These are phyloP conservation scores for Graphium sp. DNA, from an alignment of 2,329 filamentous ascomycete species.

Conservation along the genomic window DNA sequence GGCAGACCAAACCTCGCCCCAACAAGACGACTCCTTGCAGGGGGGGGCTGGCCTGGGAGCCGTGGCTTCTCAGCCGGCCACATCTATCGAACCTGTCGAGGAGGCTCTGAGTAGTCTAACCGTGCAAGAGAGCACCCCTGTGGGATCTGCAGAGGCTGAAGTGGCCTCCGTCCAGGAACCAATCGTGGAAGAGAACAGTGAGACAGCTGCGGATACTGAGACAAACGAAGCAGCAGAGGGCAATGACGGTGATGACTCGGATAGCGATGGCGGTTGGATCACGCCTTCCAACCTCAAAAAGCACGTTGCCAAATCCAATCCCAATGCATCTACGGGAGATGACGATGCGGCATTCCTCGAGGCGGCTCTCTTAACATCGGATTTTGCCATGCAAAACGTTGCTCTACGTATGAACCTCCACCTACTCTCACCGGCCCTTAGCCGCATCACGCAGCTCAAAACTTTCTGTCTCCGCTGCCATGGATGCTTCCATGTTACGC, in stretches of 20 bases:
- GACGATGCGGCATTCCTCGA: conserved; percentile 51
- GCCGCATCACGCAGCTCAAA: conserved; percentile 70
- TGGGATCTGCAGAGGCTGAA: not conserved
- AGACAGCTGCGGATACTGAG: conserved; percentile 6
- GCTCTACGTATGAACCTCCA: conserved; percentile 88
- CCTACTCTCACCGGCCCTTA: conserved; percentile 61
- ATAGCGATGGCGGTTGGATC: conserved; percentile 70
- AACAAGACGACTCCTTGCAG: too few species aligned
- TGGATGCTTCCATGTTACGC: conserved; percentile 73
- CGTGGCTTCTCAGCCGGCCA: too few species aligned
- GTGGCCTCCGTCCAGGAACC: not conserved
- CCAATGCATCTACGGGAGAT: conserved; percentile 24
- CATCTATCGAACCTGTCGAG: conserved; percentile 4
- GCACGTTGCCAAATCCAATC: conserved; percentile 44
- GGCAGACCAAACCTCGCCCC: not conserved
- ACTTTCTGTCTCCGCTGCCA: conserved; percentile 88
- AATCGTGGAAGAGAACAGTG: not conserved
- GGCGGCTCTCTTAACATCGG: conserved; percentile 82
- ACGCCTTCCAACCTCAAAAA: conserved; percentile 84
- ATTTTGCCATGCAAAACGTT: conserved; percentile 97
- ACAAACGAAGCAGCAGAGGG: conserved; percentile 9
- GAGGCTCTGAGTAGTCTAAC: conserved; percentile 10
- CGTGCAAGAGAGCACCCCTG: conserved; percentile 5
- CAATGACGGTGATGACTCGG: conserved; percentile 24
- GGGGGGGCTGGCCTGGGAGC: too few species aligned